Conservation (phyloP, 805 yeast species). For the Nakazawaea pomicola region DNA sequence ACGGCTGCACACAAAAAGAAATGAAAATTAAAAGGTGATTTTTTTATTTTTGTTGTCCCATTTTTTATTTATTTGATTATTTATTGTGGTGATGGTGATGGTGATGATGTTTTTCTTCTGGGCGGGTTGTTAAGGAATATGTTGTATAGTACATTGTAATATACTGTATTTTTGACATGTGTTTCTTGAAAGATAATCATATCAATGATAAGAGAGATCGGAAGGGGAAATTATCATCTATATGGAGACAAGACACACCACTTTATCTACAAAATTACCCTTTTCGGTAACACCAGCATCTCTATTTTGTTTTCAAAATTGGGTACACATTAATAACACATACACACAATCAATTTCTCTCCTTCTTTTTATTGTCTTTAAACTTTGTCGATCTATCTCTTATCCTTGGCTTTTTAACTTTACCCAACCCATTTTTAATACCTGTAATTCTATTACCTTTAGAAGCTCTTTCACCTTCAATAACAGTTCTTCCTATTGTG, state of each 20-base stretch:
- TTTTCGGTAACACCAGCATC: neutral
- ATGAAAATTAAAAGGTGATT: too few relatives aligned
- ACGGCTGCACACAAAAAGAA: neutral
- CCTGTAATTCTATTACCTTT: slow-evolving; percentile 62
- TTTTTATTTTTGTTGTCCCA: neutral
- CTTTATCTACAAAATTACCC: neutral
- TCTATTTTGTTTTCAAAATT: too few relatives aligned
- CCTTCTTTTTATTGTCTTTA: slow-evolving; percentile 29
- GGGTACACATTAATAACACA: neutral
- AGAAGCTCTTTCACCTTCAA: slow-evolving; percentile 77
- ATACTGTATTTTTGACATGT: too few relatives aligned
- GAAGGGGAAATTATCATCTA: too few relatives aligned
- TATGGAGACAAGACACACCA: too few relatives aligned
- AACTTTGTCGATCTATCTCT: slow-evolving; percentile 50
- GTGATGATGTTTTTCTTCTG: too few relatives aligned
- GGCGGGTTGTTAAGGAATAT: too few relatives aligned
- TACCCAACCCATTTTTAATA: slow-evolving; percentile 49
- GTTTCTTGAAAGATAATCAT: too few relatives aligned
- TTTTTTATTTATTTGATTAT: too few relatives aligned
- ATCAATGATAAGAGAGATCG: neutral
- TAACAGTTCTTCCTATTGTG: slow-evolving; percentile 50
- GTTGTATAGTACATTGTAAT: too few relatives aligned
- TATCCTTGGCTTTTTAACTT: slow-evolving; percentile 53
- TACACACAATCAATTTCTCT: neutral
- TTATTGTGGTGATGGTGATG: neutral